Percentiles rank a stretch among this genome's conserved stretches.
These are phyloP conservation scores for Ceratocystis cacaofunesta DNA, from an alignment of 2,329 filamentous ascomycete genomes.

Conservation along the genomic window DNA sequence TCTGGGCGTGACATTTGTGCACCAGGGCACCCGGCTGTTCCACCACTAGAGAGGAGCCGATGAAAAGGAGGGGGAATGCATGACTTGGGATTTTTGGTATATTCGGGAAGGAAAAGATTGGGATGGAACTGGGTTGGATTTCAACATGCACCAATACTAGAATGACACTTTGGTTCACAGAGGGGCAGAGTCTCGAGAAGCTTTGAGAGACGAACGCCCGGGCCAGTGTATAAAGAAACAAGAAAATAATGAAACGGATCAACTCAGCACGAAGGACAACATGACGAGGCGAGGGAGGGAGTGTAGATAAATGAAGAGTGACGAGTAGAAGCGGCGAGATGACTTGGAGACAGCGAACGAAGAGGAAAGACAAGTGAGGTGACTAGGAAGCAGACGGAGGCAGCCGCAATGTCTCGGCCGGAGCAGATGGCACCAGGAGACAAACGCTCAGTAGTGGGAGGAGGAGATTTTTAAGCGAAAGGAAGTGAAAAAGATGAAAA, in stretches of 20 bases:
- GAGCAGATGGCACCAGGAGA: background rate
- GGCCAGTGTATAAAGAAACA: conserved; percentile 5
- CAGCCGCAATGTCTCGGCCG: background rate
- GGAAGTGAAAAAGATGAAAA: background rate
- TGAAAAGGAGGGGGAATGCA: background rate
- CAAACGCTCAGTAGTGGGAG: background rate
- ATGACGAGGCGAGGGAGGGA: background rate
- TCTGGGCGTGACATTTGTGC: conserved; percentile 82
- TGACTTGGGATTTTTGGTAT: background rate
- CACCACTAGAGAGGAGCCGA: conserved; percentile 53
- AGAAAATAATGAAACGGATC: conserved; percentile 10
- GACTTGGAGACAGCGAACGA: background rate
- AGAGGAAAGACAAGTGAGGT: background rate
- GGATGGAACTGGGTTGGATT: conserved; percentile 6
- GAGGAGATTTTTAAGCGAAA: background rate
- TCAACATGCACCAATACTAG: conserved; percentile 8
- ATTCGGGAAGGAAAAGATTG: background rate
- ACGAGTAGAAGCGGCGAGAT: background rate
- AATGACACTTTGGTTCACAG: conserved; percentile 3
- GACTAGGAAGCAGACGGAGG: background rate
- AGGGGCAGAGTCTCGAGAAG: background rate
- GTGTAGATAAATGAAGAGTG: background rate
- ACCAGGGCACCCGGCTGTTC: conserved; percentile 88
- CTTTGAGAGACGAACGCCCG: background rate
- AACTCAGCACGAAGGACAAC: conserved; percentile 4